Evolutionary conservation across 345 rosid species (phyloP).

Genomic region (Euphorbia lathyris): DNA sequence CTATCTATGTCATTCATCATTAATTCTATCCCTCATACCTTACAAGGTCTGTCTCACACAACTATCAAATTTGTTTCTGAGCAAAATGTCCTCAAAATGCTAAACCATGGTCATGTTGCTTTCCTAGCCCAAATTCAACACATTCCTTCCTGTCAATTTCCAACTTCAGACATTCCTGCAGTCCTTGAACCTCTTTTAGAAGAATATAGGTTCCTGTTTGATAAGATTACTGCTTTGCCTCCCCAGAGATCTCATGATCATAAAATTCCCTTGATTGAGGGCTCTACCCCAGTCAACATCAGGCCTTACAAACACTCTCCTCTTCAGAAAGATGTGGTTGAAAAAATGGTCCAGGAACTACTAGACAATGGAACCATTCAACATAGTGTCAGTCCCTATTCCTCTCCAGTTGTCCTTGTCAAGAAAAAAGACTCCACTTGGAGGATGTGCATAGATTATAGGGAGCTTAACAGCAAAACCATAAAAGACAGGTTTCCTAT

Average conservation of each 20-base stretch:
- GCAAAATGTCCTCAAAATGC: neutral
- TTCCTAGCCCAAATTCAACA: neutral
- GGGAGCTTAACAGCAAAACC: neutral
- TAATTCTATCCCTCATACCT: neutral
- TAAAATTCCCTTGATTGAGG: neutral
- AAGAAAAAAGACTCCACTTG: neutral
- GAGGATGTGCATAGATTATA: neutral
- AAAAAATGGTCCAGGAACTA: neutral
- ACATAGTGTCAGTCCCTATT: neutral
- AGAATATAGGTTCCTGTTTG: neutral
- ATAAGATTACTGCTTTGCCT: neutral
- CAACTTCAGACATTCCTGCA: no score
- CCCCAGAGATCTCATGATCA: neutral
- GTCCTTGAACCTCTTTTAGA: neutral
- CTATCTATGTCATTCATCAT: neutral
- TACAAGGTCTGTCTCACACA: neutral
- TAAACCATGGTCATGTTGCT: neutral
- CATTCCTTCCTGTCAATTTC: neutral
- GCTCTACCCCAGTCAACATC: neutral
- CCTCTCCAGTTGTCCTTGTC: neutral
- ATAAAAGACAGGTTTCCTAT: neutral
- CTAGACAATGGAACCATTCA: neutral
- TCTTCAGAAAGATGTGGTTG: neutral
- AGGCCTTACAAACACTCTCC: neutral
- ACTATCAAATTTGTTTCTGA: neutral